Conservation (phyloP, 768 basidiomycete species). For the Glaciozyma antarctica region DNA sequence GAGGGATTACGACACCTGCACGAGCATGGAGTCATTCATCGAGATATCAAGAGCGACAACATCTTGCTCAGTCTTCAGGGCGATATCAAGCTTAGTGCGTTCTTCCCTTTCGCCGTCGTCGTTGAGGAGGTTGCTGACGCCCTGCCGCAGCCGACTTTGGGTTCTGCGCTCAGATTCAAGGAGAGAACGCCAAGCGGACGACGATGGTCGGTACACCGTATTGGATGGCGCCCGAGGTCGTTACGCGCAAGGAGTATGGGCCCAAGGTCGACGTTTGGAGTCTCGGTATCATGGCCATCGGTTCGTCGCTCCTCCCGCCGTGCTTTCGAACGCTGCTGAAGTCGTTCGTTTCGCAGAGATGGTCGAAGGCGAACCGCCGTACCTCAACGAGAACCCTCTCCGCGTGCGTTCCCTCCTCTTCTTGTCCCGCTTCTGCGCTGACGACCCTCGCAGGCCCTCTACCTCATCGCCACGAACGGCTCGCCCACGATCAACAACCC, state of each 20-base stretch:
- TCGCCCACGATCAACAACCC: slow-evolving; percentile 95
- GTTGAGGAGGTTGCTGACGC: background rate
- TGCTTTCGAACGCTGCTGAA: background rate
- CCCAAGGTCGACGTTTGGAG: slow-evolving; percentile 98
- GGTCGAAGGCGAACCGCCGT: slow-evolving; percentile 88
- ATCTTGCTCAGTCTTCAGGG: slow-evolving; percentile 83
- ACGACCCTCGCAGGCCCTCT: slow-evolving; percentile 83
- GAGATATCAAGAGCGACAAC: slow-evolving; percentile 99
- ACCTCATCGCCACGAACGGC: slow-evolving; percentile 95
- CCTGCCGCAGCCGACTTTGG: slow-evolving; percentile 62
- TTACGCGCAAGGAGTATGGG: slow-evolving; percentile 73
- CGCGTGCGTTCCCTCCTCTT: background rate
- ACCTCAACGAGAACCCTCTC: slow-evolving; percentile 58
- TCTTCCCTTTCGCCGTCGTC: background rate
- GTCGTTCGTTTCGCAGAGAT: slow-evolving; percentile 51
- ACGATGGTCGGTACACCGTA: slow-evolving; percentile 96
- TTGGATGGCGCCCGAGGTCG: slow-evolving; percentile 99
- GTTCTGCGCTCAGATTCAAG: slow-evolving; percentile 76
- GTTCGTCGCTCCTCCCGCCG: background rate
- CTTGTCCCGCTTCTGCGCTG: background rate
- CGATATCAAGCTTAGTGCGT: slow-evolving; percentile 95
- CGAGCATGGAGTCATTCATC: slow-evolving; percentile 91
- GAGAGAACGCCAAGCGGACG: slow-evolving; percentile 75
- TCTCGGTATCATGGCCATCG: slow-evolving; percentile 80
- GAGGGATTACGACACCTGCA: slow-evolving; percentile 93